Evolutionary conservation across 768 basidiomycete species (phyloP), one percentile per base, ranked within the genome.

Genomic region (Hericium erinaceus): DNA sequence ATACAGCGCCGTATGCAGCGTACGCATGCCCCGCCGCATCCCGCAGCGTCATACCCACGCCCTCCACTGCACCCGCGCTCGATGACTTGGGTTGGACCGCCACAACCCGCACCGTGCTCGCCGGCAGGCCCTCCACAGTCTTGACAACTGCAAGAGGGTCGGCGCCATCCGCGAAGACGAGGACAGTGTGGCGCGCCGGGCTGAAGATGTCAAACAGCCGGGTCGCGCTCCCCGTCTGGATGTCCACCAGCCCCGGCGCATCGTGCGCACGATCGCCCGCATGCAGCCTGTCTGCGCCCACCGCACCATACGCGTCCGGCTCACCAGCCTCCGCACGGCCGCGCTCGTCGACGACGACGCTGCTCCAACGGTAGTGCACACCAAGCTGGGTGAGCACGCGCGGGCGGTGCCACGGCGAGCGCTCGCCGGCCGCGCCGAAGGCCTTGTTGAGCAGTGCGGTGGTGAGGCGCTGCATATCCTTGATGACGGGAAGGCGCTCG

Each of bases 241-340:
- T 1, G 22, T 58, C 57, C 10, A 54, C 15, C 39, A 59, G 41
- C 8, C 20, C 46, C 28, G 58, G 54, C 20, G 63, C 63, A 13
- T 64, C 63, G 15, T 59, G 63, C 20, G 63, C 63, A 8, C 62
- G 53, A 39, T 64, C 62, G 2, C 63, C 63, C 16, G 57, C 62
- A 9, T 46, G 49, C 13, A 60, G 41, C 10, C n/a, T n/a, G 24
- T 28, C 49, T 7, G 9, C n/a, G 33, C 11, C 38, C 24, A 28
- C 24, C n/a, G 16, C 44, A 3, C 38, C 41, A n/a, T 18, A 28
- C 15, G n/a, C 26, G 10, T 26, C 39, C 16, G 2, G 9, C n/a
- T 48, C 24, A 6, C 22, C 22, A 22, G 15, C 44, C 15, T 16
- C n/a, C 44, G 10, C 44, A 7, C 20, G 16, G 44, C 20, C 44